Evolutionary conservation across 768 basidiomycete species (phyloP), one percentile per base, ranked within the genome.

Genomic region (Tephrocybe sp.): DNA sequence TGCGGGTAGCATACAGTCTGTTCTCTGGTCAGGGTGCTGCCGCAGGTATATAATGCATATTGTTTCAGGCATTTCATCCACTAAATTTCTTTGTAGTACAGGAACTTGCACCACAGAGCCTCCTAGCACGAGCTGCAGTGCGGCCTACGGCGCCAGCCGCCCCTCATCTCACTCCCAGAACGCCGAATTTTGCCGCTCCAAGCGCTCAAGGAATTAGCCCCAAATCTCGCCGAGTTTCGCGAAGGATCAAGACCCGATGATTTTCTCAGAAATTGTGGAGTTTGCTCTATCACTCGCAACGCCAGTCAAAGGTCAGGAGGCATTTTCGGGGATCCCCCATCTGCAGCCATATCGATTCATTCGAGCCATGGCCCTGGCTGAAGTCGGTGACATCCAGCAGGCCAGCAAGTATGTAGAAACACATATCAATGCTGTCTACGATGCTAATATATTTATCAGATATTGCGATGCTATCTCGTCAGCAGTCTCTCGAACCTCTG

Each of bases 401-500:
- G 94, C 97, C 3, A 86, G 80, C 55, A 81, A 83, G 93, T 94
- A 57, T 31, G 64, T 57, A 11, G n/a, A 5, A 29, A 40, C 43
- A 22, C 36, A 30, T 36, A 16, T 19, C 25, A 18, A 18, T 25
- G 16, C 39, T 31, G 56, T 37, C 55, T 29, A 21, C 2, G 3
- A 40, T 19, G 3, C 43, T 40, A 5, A 45, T 23, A 41, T 15
- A 34, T 45, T 25, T 16, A 13, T 27, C 56, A 97, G 95, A 61
- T 99, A 98, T 64, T 94, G 91, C 61, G 91, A 97, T 48, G 92
- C 94, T 8, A 89, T 98, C 54, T 76, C 84, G 7, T 73, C 79
- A 30, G 78, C 80, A 39, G 73, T 89, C 58, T 75, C 65, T 54
- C 79, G 83, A 40, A 69, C 70, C 30, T 86, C 90, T 19, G 78